A percentile compares a stretch with the other conserved stretches of the same genome.
phyloP scores from a whole-genome alignment of 768 basidiomycete species.

The Suillus fuscotomentosus region DNA sequence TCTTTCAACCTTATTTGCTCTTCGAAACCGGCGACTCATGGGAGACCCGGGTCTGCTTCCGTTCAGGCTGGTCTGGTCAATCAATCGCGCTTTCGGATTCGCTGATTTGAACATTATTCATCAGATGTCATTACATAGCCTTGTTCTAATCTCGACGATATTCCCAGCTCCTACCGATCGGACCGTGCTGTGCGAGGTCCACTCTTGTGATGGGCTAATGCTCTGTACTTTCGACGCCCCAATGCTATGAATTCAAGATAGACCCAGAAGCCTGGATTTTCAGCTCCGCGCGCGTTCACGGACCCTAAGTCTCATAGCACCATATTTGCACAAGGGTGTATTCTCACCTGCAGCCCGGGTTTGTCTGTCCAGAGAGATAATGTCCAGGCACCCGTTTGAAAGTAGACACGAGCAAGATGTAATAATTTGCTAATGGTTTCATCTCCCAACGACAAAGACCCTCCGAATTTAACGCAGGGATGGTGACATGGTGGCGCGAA shows the following conservation, averaged over 20 bases:
- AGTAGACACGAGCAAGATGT: not conserved
- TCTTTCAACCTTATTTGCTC: slow-evolving; percentile 13
- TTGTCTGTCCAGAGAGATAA: not conserved
- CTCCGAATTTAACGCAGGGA: not conserved
- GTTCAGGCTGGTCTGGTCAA: slow-evolving; percentile 2
- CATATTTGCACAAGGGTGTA: not conserved
- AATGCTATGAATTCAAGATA: not conserved
- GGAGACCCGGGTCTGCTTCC: slow-evolving; percentile 5
- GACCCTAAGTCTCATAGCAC: slow-evolving; percentile 4
- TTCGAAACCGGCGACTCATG: slow-evolving; percentile 18
- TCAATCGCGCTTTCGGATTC: not conserved
- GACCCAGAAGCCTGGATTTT: not conserved
- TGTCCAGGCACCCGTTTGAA: slow-evolving; percentile 1
- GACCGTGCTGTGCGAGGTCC: slow-evolving; percentile 11
- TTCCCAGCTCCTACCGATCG: slow-evolving; percentile 16
- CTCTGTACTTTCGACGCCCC: not conserved
- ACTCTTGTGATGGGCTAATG: not conserved
- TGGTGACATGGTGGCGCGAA: slow-evolving; percentile 1
- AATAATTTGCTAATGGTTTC: slow-evolving; percentile 1
- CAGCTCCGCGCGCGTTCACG: not conserved
- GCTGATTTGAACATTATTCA: slow-evolving; percentile 10
- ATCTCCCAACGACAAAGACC: not conserved
- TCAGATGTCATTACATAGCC: slow-evolving; percentile 28
- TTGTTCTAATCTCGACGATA: slow-evolving; percentile 21
- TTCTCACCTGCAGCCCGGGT: not conserved